Percentiles rank a stretch among this genome's conserved stretches.
These are phyloP conservation scores for Colletotrichum coccodes DNA, from an alignment of 2,329 filamentous ascomycete genomes.

Conservation along the genomic window DNA sequence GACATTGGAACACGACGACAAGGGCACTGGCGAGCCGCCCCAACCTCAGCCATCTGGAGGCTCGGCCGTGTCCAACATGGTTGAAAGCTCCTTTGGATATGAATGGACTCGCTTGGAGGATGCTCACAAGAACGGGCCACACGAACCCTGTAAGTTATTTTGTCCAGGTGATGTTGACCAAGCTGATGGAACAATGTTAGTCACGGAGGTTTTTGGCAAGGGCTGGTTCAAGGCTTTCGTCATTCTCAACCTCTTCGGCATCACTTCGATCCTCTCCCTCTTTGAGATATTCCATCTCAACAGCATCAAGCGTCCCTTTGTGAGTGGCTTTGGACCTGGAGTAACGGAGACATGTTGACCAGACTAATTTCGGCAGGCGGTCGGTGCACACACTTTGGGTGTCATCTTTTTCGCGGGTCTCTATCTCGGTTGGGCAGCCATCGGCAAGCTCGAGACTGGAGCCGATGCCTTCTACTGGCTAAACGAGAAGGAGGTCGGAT, in stretches of 20 bases:
- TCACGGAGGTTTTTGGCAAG: conserved; percentile 58
- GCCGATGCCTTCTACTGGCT: conserved; percentile 62
- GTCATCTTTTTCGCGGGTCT: conserved; percentile 50
- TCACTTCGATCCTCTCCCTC: conserved; percentile 54
- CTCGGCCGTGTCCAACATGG: conserved; percentile 4
- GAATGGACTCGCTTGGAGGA: conserved; percentile 37
- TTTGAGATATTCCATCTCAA: conserved; percentile 61
- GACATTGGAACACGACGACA: conserved; percentile 43
- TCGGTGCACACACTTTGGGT: conserved; percentile 54
- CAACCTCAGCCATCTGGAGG: conserved; percentile 28
- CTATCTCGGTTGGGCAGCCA: conserved; percentile 61
- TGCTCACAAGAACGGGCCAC: background rate
- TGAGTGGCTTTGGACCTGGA: conserved; percentile 41
- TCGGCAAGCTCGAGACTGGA: conserved; percentile 58
- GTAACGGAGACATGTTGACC: conserved; percentile 25
- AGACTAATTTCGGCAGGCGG: conserved; percentile 46
- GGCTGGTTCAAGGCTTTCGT: conserved; percentile 59
- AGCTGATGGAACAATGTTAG: conserved; percentile 39
- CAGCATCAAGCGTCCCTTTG: conserved; percentile 62
- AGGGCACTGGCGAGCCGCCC: conserved; percentile 23
- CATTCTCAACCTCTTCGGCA: conserved; percentile 56
- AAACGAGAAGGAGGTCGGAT: conserved; percentile 54
- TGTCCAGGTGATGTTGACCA: background rate
- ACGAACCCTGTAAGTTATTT: conserved; percentile 32
- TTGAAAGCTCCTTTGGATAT: background rate